Conservation (phyloP, 257 asterid genomes). For the Anisodus tanguticus region DNA sequence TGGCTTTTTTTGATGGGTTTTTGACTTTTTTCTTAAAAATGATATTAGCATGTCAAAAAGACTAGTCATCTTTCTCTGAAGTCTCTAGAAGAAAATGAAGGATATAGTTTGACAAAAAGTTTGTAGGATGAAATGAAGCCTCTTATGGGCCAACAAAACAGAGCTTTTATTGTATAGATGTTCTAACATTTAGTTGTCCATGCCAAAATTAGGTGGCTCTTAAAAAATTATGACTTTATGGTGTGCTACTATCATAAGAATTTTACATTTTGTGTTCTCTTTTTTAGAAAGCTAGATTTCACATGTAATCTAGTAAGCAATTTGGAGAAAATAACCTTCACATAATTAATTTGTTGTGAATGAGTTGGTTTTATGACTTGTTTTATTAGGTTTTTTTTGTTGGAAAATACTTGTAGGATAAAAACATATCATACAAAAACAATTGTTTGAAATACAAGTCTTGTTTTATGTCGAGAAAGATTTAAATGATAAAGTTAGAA, state of each 20-base stretch:
- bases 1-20: constrained; percentile 22
- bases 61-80: constrained; percentile 31
- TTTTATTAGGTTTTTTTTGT: background rate
- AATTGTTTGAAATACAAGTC: too few relatives aligned
- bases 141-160: constrained; percentile 2
- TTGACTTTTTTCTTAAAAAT: constrained; percentile 1
- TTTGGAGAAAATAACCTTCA: background rate
- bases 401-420: too few relatives aligned
- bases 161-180: constrained; percentile 24
- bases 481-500: too few relatives aligned
- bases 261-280: background rate
- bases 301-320: background rate
- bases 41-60: constrained; percentile 33
- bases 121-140: constrained; percentile 25
- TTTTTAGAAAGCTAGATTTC: background rate
- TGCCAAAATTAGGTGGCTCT: constrained; percentile 8
- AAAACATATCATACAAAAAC: too few relatives aligned
- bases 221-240: background rate
- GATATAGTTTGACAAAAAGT: constrained; percentile 37
- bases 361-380: background rate
- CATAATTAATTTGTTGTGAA: background rate
- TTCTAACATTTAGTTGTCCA: constrained; percentile 22
- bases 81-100: constrained; percentile 36
- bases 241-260: background rate
- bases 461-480: too few relatives aligned